Base-by-base conservation (phyloP, 768 basidiomycete genomes). In the Trametes gibbosa region DNA sequence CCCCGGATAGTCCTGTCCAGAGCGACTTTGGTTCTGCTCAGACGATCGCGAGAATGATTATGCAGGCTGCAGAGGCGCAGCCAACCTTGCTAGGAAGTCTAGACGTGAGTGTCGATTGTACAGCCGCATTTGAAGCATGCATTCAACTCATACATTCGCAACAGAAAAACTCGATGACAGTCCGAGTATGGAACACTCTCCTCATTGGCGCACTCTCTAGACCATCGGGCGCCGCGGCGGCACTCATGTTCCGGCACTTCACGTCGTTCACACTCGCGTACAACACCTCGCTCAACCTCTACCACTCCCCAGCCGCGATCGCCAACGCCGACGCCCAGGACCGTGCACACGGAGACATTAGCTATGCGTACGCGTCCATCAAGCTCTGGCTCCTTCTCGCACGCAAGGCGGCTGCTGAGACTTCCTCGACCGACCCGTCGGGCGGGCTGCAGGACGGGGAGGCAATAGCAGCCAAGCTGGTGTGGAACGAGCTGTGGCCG, bases 401-500 rank as follows among this genome's bases (percentile, higher is more conserved):
- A 1, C 75, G 77, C 52, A 79, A 72, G 61, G 32, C 62, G 3
- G 63, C 68, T 0, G 56, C 24, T 49, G 19, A 49, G 29, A 45
- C 42, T 24, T 17, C 59, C 0, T 23, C 50, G 5, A 19, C 42
- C 13, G 56, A 58, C 12, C 49, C 40, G 7, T 21, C 43, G 3
- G 63, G 57, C 2, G 50, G 43, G 16, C 32, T 50, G 34, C 55
- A 56, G 25, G 65, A 63, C 13, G 53, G 43, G 13, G 72, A 69
- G 39, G 57, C 62, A 27, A 25, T 53, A 12, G 58, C 73, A 17
- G 68, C 78, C 21, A 70, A 75, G 40, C 73, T 70, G 41, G 77
- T 90, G 10, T 92, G 89, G 89, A 89, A 88, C 65, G 85, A 89
- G 64, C 69, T 92, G 8, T 92, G 88, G 89, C 82, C 87, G 1